These are phyloP conservation scores for Parascedosporium putredinis DNA, from an alignment of 2,329 filamentous ascomycete species.

Conservation along the genomic window DNA sequence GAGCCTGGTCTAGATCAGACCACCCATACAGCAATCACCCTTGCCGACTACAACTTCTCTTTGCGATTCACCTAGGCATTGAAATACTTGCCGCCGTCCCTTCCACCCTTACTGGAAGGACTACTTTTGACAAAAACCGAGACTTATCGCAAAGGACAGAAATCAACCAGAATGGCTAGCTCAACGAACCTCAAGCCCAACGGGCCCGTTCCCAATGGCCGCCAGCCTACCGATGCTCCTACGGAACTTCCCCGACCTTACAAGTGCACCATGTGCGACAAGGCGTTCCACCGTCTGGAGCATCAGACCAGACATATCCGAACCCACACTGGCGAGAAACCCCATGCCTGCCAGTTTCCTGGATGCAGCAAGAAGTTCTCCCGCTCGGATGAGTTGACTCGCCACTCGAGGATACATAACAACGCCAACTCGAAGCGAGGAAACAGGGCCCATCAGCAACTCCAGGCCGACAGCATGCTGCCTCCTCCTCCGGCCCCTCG, in stretches of 20 bases:
- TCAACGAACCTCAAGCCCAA: conserved; percentile 46
- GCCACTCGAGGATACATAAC: conserved; percentile 96
- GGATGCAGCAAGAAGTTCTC: conserved; percentile 97
- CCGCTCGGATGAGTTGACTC: conserved; percentile 88
- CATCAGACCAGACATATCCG: conserved; percentile 87
- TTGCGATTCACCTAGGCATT: no score
- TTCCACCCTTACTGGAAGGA: no score
- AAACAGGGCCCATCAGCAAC: conserved; percentile 59
- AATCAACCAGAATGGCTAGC: conserved; percentile 4
- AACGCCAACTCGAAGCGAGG: conserved; percentile 93
- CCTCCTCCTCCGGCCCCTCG: conserved; percentile 59
- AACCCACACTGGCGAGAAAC: conserved; percentile 97
- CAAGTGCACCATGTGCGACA: conserved; percentile 96
- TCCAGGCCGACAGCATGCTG: conserved; percentile 56
- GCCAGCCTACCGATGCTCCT: conserved; percentile 44
- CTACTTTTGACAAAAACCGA: neutral
- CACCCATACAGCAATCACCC: neutral
- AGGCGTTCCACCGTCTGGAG: conserved; percentile 95
- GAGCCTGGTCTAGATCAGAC: neutral
- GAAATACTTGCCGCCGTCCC: no score
- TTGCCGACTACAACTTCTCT: no score
- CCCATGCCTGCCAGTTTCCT: conserved; percentile 88
- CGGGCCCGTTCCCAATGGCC: conserved; percentile 45
- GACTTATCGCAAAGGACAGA: neutral
- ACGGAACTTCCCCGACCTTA: conserved; percentile 85